These are phyloP conservation scores for Dipodascopsis uninucleata DNA, from an alignment of 805 yeast genomes.

Conservation along the genomic window DNA sequence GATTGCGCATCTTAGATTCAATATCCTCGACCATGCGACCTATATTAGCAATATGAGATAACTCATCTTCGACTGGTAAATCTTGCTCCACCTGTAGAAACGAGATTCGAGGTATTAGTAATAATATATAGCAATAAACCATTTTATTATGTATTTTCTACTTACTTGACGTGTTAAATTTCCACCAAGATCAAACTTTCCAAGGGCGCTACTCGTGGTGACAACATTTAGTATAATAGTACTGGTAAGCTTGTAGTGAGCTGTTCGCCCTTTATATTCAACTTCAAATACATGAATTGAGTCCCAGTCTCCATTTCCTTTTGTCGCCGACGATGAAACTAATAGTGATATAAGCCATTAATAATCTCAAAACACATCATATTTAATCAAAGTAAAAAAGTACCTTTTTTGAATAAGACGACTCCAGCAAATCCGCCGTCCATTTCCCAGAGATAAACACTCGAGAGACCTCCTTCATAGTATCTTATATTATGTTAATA, in stretches of 20 bases:
- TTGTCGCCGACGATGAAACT: background rate
- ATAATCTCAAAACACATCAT: background rate
- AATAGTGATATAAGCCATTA: background rate
- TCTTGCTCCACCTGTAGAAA: conserved; percentile 48
- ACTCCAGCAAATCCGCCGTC: conserved; percentile 89
- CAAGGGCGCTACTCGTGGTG: conserved; percentile 35
- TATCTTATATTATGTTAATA: conserved; percentile 40
- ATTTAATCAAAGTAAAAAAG: too few relatives aligned
- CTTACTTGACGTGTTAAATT: conserved; percentile 71
- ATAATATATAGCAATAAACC: background rate
- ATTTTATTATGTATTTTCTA: too few relatives aligned
- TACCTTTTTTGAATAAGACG: conserved; percentile 68
- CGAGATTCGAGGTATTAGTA: background rate
- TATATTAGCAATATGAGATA: conserved; percentile 77
- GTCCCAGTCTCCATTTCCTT: conserved; percentile 69
- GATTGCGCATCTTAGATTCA: conserved; percentile 79
- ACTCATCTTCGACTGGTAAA: conserved; percentile 45
- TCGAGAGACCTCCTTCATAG: conserved; percentile 89
- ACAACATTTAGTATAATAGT: conserved; percentile 76
- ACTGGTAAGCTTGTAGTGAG: conserved; percentile 70
- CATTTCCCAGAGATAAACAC: conserved; percentile 89
- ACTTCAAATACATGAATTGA: conserved; percentile 90
- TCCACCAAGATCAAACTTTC: conserved; percentile 62
- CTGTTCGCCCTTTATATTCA: conserved; percentile 37
- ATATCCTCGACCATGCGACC: conserved; percentile 84